Conservation (phyloP, 2,329 filamentous ascomycete species). For the Fusarium cicatricum region DNA sequence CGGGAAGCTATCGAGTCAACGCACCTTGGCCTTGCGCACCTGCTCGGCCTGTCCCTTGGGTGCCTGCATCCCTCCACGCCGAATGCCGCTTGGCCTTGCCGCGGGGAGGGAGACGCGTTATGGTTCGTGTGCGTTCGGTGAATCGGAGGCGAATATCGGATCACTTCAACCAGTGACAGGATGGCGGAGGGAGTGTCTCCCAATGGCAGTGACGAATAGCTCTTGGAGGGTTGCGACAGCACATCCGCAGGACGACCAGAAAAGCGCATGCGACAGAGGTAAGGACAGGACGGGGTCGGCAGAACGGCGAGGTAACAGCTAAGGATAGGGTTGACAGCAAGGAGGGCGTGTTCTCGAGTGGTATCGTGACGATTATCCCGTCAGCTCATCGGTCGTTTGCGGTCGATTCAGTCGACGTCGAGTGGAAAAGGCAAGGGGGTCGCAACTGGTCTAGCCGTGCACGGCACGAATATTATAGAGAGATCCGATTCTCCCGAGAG, state of each 20-base stretch:
- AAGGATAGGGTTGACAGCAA: background rate
- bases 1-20: constrained; percentile 21
- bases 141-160: constrained; percentile 1
- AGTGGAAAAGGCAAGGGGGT: constrained; percentile 2
- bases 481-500: background rate
- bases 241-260: constrained; percentile 35
- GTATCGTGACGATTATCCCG: constrained; percentile 15
- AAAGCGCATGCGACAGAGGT: constrained; percentile 9
- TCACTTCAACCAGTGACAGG: constrained; percentile 17
- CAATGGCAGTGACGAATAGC: constrained; percentile 32
- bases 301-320: background rate
- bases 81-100: constrained; percentile 36
- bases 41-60: constrained; percentile 66
- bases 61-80: constrained; percentile 58
- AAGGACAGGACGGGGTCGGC: background rate
- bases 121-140: constrained; percentile 6
- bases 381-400: constrained; percentile 18
- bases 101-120: constrained; percentile 29
- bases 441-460: constrained; percentile 2
- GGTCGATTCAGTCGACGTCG: constrained; percentile 12
- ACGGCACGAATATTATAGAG: background rate
- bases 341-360: constrained; percentile 6
- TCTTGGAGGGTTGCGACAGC: constrained; percentile 20
- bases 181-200: constrained; percentile 27
- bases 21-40: constrained; percentile 69